Evolutionary conservation across 2,329 filamentous ascomycete species (phyloP).

Genomic region (Parastagonospora avenae): DNA sequence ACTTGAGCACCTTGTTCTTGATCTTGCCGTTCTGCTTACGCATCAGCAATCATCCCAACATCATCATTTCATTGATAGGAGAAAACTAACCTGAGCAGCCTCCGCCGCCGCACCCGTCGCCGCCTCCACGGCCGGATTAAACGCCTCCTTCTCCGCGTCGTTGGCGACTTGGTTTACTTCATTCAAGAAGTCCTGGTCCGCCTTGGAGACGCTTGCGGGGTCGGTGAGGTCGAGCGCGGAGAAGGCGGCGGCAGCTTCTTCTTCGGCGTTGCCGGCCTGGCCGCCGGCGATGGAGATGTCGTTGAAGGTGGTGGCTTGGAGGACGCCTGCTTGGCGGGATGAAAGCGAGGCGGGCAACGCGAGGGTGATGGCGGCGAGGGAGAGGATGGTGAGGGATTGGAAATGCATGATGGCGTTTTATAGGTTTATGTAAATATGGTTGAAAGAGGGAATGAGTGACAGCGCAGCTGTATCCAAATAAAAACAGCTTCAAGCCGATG

Average conservation of each 20-base stretch:
- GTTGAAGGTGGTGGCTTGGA: constrained; percentile 39
- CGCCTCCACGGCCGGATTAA: constrained; percentile 60
- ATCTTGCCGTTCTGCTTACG: constrained; percentile 58
- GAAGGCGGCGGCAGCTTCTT: constrained; percentile 54
- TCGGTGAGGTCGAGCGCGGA: constrained; percentile 56
- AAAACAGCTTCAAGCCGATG: constrained; percentile 40
- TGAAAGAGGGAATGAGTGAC: constrained; percentile 13
- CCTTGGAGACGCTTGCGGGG: constrained; percentile 53
- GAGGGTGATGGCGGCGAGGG: constrained; percentile 31
- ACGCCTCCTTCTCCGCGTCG: constrained; percentile 58
- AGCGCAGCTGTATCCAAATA: constrained; percentile 32
- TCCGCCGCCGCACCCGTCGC: constrained; percentile 52
- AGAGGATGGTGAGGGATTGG: constrained; percentile 30
- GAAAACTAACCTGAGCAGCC: constrained; percentile 46
- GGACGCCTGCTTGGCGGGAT: constrained; percentile 28
- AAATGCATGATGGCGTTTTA: constrained; percentile 33
- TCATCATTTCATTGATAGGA: not conserved
- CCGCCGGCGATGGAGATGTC: constrained; percentile 52
- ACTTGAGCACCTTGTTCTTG: constrained; percentile 66
- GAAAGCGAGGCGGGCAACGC: constrained; percentile 30
- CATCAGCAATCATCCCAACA: constrained; percentile 1
- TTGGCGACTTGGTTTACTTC: constrained; percentile 61
- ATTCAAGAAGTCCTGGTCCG: constrained; percentile 59
- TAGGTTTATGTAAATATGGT: constrained; percentile 2
- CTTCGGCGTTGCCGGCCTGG: constrained; percentile 6